These are phyloP conservation scores for Glomus cerebriforme DNA, from an alignment of 192 early-diverging fungal genomes.

Conservation along the genomic window DNA sequence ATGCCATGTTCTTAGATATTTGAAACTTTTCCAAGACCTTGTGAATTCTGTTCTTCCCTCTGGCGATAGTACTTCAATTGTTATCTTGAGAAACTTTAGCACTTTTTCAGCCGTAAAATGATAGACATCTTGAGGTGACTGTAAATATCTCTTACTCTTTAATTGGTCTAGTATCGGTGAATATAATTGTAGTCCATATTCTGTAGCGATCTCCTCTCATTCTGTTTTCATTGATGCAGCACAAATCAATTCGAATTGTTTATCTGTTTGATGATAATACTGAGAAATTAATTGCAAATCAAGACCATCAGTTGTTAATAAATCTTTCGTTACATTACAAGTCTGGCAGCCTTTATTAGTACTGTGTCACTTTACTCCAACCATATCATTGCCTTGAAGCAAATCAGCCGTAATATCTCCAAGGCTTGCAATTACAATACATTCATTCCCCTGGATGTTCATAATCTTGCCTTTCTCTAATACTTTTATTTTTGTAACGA, in stretches of 20 bases:
- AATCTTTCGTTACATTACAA: not conserved
- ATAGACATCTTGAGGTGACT: too few species aligned
- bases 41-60: not conserved
- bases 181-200: not conserved
- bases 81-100: not conserved
- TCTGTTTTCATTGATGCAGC: not conserved
- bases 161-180: not conserved
- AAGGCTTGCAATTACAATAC: not conserved
- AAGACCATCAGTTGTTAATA: not conserved
- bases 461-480: too few species aligned
- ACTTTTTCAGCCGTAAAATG: too few species aligned
- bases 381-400: constrained; percentile 10
- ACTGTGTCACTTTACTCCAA: not conserved
- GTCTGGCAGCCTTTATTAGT: not conserved
- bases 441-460: not conserved
- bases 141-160: too few species aligned
- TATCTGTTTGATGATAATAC: not conserved
- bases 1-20: not conserved
- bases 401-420: not conserved
- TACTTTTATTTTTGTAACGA: not conserved
- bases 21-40: not conserved
- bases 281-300: not conserved
- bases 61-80: not conserved
- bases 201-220: not conserved
- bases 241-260: not conserved